These are phyloP conservation scores for Stephania japonica DNA, from an alignment of 164 flowering plant genomes.

Conservation along the genomic window DNA sequence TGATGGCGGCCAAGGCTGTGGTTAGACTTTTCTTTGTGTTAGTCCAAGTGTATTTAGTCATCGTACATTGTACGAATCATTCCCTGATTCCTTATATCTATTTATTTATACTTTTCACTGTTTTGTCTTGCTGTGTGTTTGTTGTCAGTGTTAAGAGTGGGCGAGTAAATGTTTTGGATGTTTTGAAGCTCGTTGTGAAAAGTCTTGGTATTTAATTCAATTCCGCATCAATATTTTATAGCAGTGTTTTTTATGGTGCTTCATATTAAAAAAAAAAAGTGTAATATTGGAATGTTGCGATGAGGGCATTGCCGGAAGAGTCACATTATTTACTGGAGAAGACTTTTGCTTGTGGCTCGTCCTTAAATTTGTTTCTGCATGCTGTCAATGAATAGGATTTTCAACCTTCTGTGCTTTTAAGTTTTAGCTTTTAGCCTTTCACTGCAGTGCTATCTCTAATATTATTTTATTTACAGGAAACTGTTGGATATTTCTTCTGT, in stretches of 20 bases:
- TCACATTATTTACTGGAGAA: too few species aligned
- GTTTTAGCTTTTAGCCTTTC: too few species aligned
- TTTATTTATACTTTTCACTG: neutral
- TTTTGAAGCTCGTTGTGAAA: neutral
- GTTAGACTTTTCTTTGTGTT: neutral
- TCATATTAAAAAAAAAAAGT: neutral
- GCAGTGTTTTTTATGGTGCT: neutral
- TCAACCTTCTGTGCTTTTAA: too few species aligned
- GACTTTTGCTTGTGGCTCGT: neutral
- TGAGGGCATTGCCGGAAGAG: too few species aligned
- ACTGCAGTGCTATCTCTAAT: too few species aligned
- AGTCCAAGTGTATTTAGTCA: neutral
- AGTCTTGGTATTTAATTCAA: neutral
- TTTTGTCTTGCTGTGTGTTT: neutral
- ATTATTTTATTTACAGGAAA: constrained; percentile 45
- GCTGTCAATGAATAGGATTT: neutral
- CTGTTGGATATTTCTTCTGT: constrained; percentile 83
- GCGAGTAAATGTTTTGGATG: neutral
- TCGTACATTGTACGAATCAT: neutral
- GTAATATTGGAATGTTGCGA: neutral
- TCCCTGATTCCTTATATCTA: neutral
- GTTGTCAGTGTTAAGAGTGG: neutral
- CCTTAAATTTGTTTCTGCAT: neutral
- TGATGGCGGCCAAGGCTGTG: neutral
- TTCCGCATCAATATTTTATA: neutral